Conservation (phyloP, 1,284 basidiomycete species). For the Moniliella sp. region DNA sequence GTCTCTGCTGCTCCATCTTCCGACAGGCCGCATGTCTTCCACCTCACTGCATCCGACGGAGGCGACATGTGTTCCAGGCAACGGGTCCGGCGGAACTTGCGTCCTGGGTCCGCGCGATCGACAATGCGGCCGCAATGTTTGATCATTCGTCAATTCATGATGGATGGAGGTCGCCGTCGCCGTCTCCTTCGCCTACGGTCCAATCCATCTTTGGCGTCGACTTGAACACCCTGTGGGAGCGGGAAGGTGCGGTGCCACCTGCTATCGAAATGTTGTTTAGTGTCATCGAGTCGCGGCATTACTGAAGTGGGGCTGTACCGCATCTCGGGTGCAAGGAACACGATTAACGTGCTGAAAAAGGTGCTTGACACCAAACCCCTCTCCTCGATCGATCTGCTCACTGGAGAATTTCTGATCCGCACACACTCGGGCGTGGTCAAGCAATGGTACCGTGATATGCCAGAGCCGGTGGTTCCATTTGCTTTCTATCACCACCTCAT, state of each 20-base stretch:
- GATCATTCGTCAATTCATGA: too few relatives aligned
- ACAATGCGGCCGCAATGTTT: slow-evolving; percentile 9
- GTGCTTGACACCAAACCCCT: slow-evolving; percentile 12
- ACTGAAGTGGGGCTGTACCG: slow-evolving; percentile 29
- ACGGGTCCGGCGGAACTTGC: slow-evolving; percentile 14
- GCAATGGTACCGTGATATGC: slow-evolving; percentile 26
- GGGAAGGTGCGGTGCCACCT: slow-evolving; percentile 16
- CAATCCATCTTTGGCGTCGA: slow-evolving; percentile 15
- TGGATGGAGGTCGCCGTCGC: too few relatives aligned
- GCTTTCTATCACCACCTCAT: slow-evolving; percentile 20
- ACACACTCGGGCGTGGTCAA: slow-evolving; percentile 25
- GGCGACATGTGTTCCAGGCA: slow-evolving; percentile 23
- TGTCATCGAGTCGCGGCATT: slow-evolving; percentile 24
- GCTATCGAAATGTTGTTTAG: slow-evolving; percentile 26
- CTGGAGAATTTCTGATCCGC: slow-evolving; percentile 22
- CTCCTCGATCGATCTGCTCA: slow-evolving; percentile 11
- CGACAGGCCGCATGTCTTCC: slow-evolving; percentile 23
- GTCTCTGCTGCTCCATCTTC: too few relatives aligned
- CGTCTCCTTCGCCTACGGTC: too few relatives aligned
- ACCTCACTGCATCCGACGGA: slow-evolving; percentile 17
- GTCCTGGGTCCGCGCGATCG: slow-evolving; percentile 18
- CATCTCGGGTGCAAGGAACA: slow-evolving; percentile 22
- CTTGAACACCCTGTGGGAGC: slow-evolving; percentile 12
- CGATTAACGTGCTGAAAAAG: slow-evolving; percentile 16
- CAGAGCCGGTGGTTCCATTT: slow-evolving; percentile 26